A percentile compares a stretch with the other conserved stretches of the same genome.
phyloP scores from a whole-genome alignment of 257 asterid species.

The Striga asiatica region DNA sequence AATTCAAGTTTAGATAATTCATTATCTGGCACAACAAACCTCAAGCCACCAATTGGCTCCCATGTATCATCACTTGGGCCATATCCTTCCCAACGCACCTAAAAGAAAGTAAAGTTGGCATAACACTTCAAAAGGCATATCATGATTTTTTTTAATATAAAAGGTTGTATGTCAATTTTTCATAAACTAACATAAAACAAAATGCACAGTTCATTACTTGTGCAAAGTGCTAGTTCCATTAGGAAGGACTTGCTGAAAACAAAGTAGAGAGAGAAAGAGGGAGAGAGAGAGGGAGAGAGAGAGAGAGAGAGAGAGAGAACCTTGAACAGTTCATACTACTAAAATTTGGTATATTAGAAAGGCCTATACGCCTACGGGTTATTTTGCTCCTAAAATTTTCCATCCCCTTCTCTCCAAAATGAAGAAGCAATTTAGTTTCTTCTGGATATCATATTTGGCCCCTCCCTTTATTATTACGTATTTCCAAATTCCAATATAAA shows the following conservation, averaged over 20 bases:
- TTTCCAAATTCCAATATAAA: not conserved
- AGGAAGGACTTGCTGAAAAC: too few relatives aligned
- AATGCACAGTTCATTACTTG: too few relatives aligned
- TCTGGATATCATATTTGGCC: not conserved
- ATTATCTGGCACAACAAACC: constrained; percentile 21
- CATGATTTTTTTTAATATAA: not conserved
- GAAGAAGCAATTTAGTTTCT: not conserved
- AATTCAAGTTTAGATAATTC: not conserved
- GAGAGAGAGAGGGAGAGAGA: too few relatives aligned
- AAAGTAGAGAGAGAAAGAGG: too few relatives aligned
- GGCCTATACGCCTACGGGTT: too few relatives aligned
- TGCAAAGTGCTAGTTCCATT: too few relatives aligned
- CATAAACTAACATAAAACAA: not conserved
- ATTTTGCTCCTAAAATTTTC: not conserved
- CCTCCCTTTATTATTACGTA: not conserved
- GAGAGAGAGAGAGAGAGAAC: too few relatives aligned
- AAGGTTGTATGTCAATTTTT: not conserved
- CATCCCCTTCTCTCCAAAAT: not conserved
- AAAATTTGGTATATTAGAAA: too few relatives aligned
- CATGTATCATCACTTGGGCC: constrained; percentile 39
- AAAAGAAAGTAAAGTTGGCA: constrained; percentile 16
- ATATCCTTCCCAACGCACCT: constrained; percentile 49
- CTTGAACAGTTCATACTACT: not conserved
- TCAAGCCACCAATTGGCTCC: constrained; percentile 33
- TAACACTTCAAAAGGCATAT: not conserved